Base-by-base conservation (phyloP, 768 basidiomycete genomes). In the Podaxis sp. region DNA sequence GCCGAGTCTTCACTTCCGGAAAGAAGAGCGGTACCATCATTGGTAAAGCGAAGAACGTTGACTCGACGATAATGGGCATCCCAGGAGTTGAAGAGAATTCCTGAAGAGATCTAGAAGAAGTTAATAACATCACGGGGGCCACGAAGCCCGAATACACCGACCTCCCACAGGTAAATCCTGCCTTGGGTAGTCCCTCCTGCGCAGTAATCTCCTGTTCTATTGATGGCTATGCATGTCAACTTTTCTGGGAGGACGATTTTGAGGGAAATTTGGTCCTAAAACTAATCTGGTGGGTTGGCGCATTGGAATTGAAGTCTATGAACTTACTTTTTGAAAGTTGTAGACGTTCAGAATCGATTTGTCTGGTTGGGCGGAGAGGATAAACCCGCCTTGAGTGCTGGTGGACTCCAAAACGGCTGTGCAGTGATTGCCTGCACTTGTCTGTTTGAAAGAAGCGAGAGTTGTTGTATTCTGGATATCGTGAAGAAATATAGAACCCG, bases 141-240 rank as follows among this genome's bases (percentile, higher is more conserved):
- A 53, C 61, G 36, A 37, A 22, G 53, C 11, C 38, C 49, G 46
- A 51, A 4, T 9, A 29, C 61, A 82, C 87, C 68, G 66, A 89
- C 95, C 91, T 98, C 96, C 97, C 97, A 99, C 1, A 99, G 76
- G 70, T 96, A 96, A 68, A 98, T 84, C 57, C 95, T 86, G 33
- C 97, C 97, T 69, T 91, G 88, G 3, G 83, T 74, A 0, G 94
- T 96, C 36, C 95, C 97, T 25, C 91, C 96, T 0, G 92, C 95
- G 68, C 92, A 94, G 67, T 87, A 91, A 38, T 78, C 75, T 3
- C 94, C 95, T 51, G 78, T 79, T 17, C 79, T 79, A 73, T 96
- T 93, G 6, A 93, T 70, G 5, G 90, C 80, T 41, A 97, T 82
- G 67, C 91, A 94, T 25, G 87, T 83, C 50, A 98, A 76, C 71